phyloP scores from a whole-genome alignment of 192 early-diverging fungal species.

The Chytriomyces hyalinus region DNA sequence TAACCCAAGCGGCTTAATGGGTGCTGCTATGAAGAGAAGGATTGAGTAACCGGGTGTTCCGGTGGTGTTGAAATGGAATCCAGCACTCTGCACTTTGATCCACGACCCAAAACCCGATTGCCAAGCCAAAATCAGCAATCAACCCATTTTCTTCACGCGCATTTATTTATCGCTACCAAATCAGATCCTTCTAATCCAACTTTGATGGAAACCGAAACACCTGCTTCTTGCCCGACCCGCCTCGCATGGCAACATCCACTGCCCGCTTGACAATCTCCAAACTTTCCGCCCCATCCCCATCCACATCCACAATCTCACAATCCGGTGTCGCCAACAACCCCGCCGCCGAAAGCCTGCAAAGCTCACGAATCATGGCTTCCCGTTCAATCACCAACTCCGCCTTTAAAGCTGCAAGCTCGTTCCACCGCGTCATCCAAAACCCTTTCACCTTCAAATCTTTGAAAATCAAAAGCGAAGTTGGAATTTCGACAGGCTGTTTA shows the following conservation, averaged over 20 bases:
- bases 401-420: constrained; percentile 33
- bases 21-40: no score
- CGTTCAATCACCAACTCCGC: constrained; percentile 34
- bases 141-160: no score
- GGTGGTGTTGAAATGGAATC: no score
- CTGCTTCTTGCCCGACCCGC: background rate
- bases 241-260: constrained; percentile 2
- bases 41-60: no score
- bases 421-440: constrained; percentile 94
- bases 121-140: no score
- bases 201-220: constrained; percentile 11
- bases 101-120: no score
- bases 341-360: constrained; percentile 56
- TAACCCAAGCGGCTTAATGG: no score
- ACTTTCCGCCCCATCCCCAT: background rate
- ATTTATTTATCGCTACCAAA: no score
- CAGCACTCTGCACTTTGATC: no score
- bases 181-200: no score
- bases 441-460: constrained; percentile 76
- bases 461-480: constrained; percentile 86
- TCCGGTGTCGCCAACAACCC: constrained; percentile 52
- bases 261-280: constrained; percentile 5
- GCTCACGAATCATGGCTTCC: constrained; percentile 60
- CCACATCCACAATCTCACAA: constrained; percentile 23
- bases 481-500: constrained; percentile 79